phyloP scores from a whole-genome alignment of 2,329 filamentous ascomycete genomes.

The Fusarium miscanthi region DNA sequence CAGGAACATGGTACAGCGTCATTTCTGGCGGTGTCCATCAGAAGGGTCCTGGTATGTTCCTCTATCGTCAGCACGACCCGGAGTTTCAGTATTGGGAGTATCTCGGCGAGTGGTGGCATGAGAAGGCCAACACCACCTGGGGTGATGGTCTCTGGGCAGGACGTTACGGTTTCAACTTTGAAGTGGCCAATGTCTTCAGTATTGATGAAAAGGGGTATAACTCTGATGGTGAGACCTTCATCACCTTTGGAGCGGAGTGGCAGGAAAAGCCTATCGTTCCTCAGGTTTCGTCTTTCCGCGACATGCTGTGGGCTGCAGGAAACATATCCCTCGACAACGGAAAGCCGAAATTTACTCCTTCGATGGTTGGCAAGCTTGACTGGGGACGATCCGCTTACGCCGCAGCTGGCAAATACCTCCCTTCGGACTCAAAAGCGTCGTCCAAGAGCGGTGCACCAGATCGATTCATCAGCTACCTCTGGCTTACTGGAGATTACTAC shows the following conservation, averaged over 20 bases:
- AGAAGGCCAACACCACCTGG: constrained; percentile 52
- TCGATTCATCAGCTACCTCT: constrained; percentile 55
- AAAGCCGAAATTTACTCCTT: constrained; percentile 51
- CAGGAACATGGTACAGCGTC: constrained; percentile 36
- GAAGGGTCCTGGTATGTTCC: constrained; percentile 38
- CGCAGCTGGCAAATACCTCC: constrained; percentile 55
- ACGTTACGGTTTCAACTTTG: constrained; percentile 58
- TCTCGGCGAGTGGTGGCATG: constrained; percentile 49
- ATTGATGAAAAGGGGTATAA: constrained; percentile 55
- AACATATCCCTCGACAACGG: constrained; percentile 46
- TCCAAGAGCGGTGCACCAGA: constrained; percentile 53
- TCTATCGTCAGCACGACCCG: constrained; percentile 40
- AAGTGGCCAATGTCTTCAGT: constrained; percentile 56
- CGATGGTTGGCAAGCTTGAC: constrained; percentile 55
- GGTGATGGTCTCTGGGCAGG: constrained; percentile 51
- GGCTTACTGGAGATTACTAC: constrained; percentile 57
- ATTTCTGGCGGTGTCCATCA: constrained; percentile 39
- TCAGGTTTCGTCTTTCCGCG: constrained; percentile 52
- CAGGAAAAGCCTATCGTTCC: constrained; percentile 53
- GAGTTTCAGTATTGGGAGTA: constrained; percentile 44
- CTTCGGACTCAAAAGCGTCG: constrained; percentile 52
- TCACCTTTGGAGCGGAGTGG: constrained; percentile 57
- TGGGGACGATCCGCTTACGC: constrained; percentile 57
- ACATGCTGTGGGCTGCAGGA: constrained; percentile 57
- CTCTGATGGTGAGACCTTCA: constrained; percentile 52